Evolutionary conservation across 108 stramenopile species (phyloP).

Genomic region (Cyclotella kingstonii): DNA sequence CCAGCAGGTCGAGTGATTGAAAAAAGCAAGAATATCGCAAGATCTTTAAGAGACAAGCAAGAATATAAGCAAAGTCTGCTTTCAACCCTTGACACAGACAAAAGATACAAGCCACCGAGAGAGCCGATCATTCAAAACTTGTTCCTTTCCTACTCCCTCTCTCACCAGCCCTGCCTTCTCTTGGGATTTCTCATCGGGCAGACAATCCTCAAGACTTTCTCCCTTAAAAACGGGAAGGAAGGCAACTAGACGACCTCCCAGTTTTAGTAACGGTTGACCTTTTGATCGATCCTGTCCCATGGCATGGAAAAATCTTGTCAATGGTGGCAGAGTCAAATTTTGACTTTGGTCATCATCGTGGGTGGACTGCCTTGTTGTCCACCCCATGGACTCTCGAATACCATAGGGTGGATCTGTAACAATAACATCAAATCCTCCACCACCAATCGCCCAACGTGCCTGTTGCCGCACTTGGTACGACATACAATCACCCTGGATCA

Average conservation of each 20-base stretch:
- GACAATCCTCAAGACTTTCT: constrained; percentile 30
- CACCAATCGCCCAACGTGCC: constrained; percentile 48
- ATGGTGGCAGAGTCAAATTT: constrained; percentile 2
- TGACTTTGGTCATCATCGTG: not conserved
- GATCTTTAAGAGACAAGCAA: too few species aligned
- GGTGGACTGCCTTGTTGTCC: not conserved
- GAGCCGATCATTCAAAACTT: constrained; percentile 36
- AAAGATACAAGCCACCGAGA: constrained; percentile 47
- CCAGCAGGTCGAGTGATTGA: too few species aligned
- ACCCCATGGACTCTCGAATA: constrained; percentile 45
- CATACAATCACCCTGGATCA: constrained; percentile 66
- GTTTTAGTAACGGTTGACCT: constrained; percentile 38
- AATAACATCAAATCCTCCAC: constrained; percentile 78
- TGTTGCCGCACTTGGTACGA: constrained; percentile 46
- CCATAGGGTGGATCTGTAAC: constrained; percentile 85
- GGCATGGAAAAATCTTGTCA: constrained; percentile 34
- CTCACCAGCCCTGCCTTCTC: constrained; percentile 34
- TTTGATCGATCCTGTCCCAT: constrained; percentile 34
- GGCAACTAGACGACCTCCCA: constrained; percentile 44
- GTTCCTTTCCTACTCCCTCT: constrained; percentile 45
- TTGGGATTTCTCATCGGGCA: constrained; percentile 17
- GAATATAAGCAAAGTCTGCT: too few species aligned
- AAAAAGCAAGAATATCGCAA: too few species aligned
- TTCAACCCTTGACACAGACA: constrained; percentile 21
- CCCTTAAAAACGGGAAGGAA: constrained; percentile 44